A percentile compares a stretch with the other conserved stretches of the same genome.
Conservation (phyloP, 2,329 filamentous ascomycete species). For the Arthroderma sp. region DNA sequence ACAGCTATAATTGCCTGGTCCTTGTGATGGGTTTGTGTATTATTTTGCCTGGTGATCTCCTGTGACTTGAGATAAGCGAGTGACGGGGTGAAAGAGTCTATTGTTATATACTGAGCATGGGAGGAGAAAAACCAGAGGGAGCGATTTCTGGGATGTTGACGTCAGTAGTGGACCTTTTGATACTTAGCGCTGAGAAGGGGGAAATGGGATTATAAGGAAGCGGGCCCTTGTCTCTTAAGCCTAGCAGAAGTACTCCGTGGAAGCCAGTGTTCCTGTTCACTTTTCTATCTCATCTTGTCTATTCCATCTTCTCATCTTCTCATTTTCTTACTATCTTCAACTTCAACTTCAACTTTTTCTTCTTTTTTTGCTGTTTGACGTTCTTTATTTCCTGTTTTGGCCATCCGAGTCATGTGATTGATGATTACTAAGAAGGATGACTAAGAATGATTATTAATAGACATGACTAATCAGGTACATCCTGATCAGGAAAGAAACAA, state of each 20-base stretch:
- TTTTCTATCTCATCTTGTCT: neutral
- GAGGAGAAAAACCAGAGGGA: neutral
- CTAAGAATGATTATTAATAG: neutral
- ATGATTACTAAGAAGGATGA: neutral
- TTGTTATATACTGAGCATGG: neutral
- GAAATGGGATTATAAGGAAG: too few species aligned
- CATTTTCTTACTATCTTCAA: neutral
- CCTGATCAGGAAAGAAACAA: neutral
- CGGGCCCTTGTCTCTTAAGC: too few species aligned
- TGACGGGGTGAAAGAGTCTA: neutral
- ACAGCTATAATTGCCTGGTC: neutral
- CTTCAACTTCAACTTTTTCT: neutral
- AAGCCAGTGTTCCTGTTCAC: too few species aligned
- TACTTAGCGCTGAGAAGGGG: neutral
- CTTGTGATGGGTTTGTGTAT: neutral
- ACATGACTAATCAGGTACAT: neutral
- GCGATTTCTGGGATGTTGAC: slow-evolving; percentile 3
- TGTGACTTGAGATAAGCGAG: slow-evolving; percentile 2
- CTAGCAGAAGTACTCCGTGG: too few species aligned
- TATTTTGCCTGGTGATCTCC: neutral
- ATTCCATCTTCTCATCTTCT: neutral
- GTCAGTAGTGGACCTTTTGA: slow-evolving; percentile 1
- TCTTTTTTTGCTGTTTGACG: neutral
- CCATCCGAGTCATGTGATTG: neutral
- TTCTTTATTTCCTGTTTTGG: neutral